Conservation (phyloP, 2,329 filamentous ascomycete genomes). For the Cladosporium cucumerinum region DNA sequence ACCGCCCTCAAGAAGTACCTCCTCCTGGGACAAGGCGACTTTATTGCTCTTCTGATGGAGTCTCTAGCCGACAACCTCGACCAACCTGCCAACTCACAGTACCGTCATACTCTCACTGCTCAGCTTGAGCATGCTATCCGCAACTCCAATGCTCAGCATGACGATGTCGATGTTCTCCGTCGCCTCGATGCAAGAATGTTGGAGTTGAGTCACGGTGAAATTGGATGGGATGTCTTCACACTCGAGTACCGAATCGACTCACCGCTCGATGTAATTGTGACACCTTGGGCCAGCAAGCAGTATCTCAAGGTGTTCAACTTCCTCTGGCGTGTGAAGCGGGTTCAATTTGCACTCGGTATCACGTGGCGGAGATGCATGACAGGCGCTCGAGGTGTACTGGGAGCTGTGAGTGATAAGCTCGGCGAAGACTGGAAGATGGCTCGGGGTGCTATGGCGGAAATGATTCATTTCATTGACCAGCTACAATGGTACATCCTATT, state of each 20-base stretch:
- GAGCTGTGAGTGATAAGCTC: conserved; percentile 64
- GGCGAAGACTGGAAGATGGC: conserved; percentile 78
- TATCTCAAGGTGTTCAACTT: conserved; percentile 99
- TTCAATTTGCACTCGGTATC: conserved; percentile 86
- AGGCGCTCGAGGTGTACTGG: conserved; percentile 84
- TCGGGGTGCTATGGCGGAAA: conserved; percentile 84
- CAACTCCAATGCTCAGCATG: conserved; percentile 94
- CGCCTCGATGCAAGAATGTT: conserved; percentile 97
- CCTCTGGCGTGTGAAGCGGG: conserved; percentile 94
- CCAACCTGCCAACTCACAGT: conserved; percentile 92
- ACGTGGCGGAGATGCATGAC: conserved; percentile 97
- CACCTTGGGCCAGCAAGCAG: conserved; percentile 89
- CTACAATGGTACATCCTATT: conserved; percentile 98
- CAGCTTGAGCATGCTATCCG: conserved; percentile 96
- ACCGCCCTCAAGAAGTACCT: conserved; percentile 92
- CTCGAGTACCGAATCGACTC: conserved; percentile 98
- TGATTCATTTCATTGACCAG: conserved; percentile 97
- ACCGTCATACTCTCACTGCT: conserved; percentile 93
- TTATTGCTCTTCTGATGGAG: conserved; percentile 95
- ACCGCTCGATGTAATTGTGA: conserved; percentile 94
- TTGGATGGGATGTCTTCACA: conserved; percentile 98
- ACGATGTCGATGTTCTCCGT: conserved; percentile 84
- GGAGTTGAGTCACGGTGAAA: conserved; percentile 91
- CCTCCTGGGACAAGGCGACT: conserved; percentile 90
- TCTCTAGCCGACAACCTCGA: conserved; percentile 90